Evolutionary conservation across 1,284 basidiomycete genomes (phyloP).

Genomic region (Megacollybia platyphylla): DNA sequence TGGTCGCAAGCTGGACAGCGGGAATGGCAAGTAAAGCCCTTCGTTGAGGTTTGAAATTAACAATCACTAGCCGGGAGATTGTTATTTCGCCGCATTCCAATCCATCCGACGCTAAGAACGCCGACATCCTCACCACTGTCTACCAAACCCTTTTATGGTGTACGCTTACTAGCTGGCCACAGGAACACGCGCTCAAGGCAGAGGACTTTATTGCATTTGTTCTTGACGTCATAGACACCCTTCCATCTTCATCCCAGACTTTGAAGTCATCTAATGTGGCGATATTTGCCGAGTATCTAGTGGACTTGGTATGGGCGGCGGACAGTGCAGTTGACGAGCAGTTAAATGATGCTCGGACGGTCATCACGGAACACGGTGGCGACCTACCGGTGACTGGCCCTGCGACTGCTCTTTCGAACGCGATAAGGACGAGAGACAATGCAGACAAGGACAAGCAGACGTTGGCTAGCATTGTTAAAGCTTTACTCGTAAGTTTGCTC

Average conservation of each 20-base stretch:
- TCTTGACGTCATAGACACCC: conserved; percentile 39
- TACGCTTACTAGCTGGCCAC: conserved; percentile 42
- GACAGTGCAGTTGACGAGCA: conserved; percentile 67
- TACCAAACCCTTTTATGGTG: conserved; percentile 56
- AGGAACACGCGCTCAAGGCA: conserved; percentile 29
- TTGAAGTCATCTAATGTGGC: conserved; percentile 22
- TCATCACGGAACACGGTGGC: conserved; percentile 17
- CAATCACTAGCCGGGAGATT: conserved; percentile 36
- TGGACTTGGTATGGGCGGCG: conserved; percentile 70
- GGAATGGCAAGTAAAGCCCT: conserved; percentile 37
- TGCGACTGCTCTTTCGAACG: conserved; percentile 17
- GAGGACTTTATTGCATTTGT: conserved; percentile 47
- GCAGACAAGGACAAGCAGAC: conserved; percentile 51
- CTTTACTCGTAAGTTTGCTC: conserved; percentile 44
- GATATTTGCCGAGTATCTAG: conserved; percentile 51
- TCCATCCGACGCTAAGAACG: conserved; percentile 32
- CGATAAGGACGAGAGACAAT: conserved; percentile 31
- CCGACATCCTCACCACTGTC: conserved; percentile 44
- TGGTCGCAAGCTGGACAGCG: conserved; percentile 48
- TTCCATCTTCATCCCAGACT: conserved; percentile 44
- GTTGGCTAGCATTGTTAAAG: conserved; percentile 44
- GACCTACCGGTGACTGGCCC: conserved; percentile 10
- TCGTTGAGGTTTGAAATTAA: conserved; percentile 3
- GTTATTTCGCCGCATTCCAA: conserved; percentile 44
- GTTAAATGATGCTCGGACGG: conserved; percentile 38